These are phyloP conservation scores for Colletotrichum liaoningense DNA, from an alignment of 2,329 filamentous ascomycete species.

Conservation along the genomic window DNA sequence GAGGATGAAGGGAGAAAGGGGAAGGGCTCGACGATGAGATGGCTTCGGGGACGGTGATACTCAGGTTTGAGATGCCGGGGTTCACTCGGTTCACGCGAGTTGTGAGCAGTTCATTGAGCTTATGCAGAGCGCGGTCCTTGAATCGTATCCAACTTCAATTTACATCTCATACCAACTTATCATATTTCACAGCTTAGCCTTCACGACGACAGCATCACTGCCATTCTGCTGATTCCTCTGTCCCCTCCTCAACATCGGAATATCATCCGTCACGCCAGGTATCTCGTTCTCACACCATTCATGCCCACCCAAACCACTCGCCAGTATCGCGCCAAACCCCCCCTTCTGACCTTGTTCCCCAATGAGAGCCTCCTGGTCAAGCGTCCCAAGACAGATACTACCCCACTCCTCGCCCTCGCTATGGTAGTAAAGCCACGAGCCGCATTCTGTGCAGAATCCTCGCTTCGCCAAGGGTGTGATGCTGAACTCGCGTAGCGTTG, in stretches of 20 bases:
- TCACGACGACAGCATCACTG: background rate
- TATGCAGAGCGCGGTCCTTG: no score
- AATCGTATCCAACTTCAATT: background rate
- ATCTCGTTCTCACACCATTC: constrained; percentile 59
- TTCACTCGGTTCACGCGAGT: background rate
- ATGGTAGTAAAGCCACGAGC: constrained; percentile 61
- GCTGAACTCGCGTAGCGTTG: constrained; percentile 52
- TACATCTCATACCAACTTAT: no score
- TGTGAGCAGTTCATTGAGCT: no score
- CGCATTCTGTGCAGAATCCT: constrained; percentile 61
- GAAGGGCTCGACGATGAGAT: background rate
- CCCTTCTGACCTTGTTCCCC: constrained; percentile 28
- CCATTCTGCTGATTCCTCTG: background rate
- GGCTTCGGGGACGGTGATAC: background rate
- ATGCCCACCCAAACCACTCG: constrained; percentile 48
- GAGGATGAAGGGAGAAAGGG: background rate
- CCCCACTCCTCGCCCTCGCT: constrained; percentile 43
- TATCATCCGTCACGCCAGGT: constrained; percentile 58
- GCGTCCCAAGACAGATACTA: constrained; percentile 54
- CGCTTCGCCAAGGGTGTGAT: constrained; percentile 54
- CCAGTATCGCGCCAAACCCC: constrained; percentile 52
- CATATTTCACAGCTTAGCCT: background rate
- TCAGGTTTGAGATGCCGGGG: background rate
- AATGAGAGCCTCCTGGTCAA: constrained; percentile 57
- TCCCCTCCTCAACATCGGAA: constrained; percentile 38